Conservation (phyloP, 1,284 basidiomycete genomes). For the Boletus chippewaensis region DNA sequence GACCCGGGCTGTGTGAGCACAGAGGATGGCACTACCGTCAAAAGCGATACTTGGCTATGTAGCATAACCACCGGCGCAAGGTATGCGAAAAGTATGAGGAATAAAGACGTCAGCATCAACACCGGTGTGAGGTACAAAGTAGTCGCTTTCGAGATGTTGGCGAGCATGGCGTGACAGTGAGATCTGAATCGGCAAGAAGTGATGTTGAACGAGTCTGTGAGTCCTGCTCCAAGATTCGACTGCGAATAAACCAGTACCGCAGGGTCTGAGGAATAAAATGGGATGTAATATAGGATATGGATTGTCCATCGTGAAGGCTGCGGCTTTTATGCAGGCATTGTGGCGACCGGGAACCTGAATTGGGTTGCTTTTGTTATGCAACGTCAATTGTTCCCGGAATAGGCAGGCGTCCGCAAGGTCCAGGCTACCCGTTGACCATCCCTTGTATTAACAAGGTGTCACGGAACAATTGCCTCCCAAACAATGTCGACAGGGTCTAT, state of each 20-base stretch:
- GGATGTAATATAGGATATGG: background rate
- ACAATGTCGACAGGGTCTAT: background rate
- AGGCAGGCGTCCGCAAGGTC: background rate
- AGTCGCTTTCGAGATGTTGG: constrained; percentile 61
- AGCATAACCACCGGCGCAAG: constrained; percentile 58
- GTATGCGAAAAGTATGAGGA: constrained; percentile 61
- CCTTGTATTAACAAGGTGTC: background rate
- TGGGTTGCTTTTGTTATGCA: constrained; percentile 17
- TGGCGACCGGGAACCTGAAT: background rate
- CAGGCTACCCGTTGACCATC: background rate
- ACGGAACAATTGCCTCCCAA: background rate
- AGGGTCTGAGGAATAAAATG: constrained; percentile 5
- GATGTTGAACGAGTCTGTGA: constrained; percentile 3
- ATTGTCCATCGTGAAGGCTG: constrained; percentile 1
- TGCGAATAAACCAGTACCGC: constrained; percentile 25
- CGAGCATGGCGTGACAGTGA: constrained; percentile 35
- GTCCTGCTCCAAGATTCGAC: constrained; percentile 18
- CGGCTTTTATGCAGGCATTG: constrained; percentile 17
- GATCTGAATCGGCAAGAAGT: background rate
- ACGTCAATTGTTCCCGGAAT: constrained; percentile 18
- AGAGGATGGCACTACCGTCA: constrained; percentile 57
- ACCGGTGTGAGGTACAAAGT: constrained; percentile 65
- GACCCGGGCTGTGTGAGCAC: constrained; percentile 40
- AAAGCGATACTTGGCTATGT: constrained; percentile 53
- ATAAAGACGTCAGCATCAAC: constrained; percentile 54